Evolutionary conservation across 148 eudicot genomes (phyloP), one percentile per base, ranked within the genome.

Genomic region (Selenicereus undatus): DNA sequence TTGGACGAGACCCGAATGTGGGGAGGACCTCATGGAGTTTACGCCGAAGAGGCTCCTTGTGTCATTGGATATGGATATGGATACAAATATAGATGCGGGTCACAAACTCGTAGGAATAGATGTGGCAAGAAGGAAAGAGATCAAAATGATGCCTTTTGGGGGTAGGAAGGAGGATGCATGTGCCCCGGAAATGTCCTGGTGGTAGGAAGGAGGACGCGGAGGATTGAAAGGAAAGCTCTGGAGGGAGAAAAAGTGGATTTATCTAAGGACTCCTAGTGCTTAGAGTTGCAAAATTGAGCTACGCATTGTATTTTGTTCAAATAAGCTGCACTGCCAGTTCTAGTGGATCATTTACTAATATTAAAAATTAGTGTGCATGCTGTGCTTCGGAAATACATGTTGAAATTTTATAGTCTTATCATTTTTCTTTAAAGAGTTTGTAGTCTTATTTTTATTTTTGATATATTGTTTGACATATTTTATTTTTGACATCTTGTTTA

Each of bases 61-160:
- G 51, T 5, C 8, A 5, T 48, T 11, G 5, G 51, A 48, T 48
- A 48, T 32, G 29, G 65, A 14, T 29, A 62, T 9, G 21, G 71
- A 32, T 48, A 39, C 52, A 73, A 29, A 39, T 36, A 8, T 7
- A 24, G 69, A 8, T 26, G 30, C 8, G 20, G 4, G 50, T 30
- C 12, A 48, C 11, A 48, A 48, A 48, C 5, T 48, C 8, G 11
- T 48, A 48, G 51, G 11, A 48, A 48, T 75, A 5, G 83, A 81
- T 32, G 14, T 81, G 42, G 32, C 86, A 0, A 88, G 97, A 14
- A 89, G 85, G 12, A 87, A 78, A 79, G 94, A 88, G 88, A 89
- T 93, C 4, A 93, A 91, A 79, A 90, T 91, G 97, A 90, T 93
- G 93, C 97, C 94, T 5, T 88, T 91, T 51, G 93, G 96, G 3